Conservation (phyloP, 2,329 filamentous ascomycete species). For the Aspergillus tamarii region DNA sequence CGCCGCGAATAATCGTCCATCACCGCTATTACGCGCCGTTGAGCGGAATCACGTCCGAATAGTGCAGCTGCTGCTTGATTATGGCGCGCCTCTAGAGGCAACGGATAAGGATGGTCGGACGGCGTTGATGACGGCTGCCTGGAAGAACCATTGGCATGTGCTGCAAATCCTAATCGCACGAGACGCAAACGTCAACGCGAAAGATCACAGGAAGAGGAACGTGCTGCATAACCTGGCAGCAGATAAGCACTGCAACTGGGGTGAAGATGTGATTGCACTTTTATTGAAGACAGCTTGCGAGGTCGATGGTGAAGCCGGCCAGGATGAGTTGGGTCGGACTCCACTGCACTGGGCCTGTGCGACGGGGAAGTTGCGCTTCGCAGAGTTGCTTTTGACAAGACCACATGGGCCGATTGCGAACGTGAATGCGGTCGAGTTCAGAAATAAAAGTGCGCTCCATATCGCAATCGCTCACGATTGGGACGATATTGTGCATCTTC, state of each 20-base stretch:
- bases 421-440: conserved; percentile 46
- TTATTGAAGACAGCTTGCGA: conserved; percentile 44
- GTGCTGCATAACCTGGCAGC: conserved; percentile 49
- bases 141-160: conserved; percentile 45
- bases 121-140: conserved; percentile 49
- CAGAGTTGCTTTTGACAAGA: conserved; percentile 50
- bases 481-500: conserved; percentile 40
- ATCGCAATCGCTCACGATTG: conserved; percentile 51
- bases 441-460: conserved; percentile 53
- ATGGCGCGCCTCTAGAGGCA: conserved; percentile 36
- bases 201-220: conserved; percentile 35
- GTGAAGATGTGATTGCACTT: conserved; percentile 47
- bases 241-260: conserved; percentile 53
- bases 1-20: conserved; percentile 31
- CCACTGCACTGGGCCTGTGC: conserved; percentile 63
- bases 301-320: conserved; percentile 44
- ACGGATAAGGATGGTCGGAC: conserved; percentile 51
- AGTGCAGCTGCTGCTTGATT: conserved; percentile 46
- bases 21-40: conserved; percentile 43
- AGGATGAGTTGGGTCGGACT: conserved; percentile 54
- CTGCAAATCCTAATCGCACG: conserved; percentile 42
- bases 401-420: conserved; percentile 39
- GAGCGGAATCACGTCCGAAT: conserved; percentile 48
- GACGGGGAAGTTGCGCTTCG: conserved; percentile 57
- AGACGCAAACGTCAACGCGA: conserved; percentile 40